phyloP scores from a whole-genome alignment of 805 yeast species.

The Starmerella roubikii region DNA sequence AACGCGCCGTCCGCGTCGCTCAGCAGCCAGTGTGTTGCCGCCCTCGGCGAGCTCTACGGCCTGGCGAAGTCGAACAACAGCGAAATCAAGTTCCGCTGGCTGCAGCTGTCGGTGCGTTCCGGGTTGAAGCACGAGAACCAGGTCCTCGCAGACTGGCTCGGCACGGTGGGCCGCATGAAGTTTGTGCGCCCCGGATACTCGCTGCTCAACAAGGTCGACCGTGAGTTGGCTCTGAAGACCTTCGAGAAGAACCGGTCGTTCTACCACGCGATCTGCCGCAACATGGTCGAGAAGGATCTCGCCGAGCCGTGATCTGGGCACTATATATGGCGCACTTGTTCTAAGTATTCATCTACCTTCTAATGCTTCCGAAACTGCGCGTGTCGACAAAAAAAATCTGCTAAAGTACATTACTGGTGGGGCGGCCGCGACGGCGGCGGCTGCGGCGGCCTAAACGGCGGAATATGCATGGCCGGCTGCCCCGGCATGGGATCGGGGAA shows the following conservation, averaged over 20 bases:
- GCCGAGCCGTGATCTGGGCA: slow-evolving; percentile 29
- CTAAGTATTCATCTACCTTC: no score
- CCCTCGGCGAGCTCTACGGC: slow-evolving; percentile 30
- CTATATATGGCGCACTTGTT: no score
- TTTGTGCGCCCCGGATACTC: slow-evolving; percentile 79
- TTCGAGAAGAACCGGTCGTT: slow-evolving; percentile 43
- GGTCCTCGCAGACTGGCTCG: slow-evolving; percentile 66
- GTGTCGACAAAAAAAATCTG: no score
- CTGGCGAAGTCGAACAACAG: slow-evolving; percentile 52
- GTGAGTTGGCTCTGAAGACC: slow-evolving; percentile 48
- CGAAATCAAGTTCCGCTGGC: slow-evolving; percentile 72
- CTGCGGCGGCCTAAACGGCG: neutral
- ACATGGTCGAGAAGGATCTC: slow-evolving; percentile 73
- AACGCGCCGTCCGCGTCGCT: slow-evolving; percentile 27
- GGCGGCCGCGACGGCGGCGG: neutral
- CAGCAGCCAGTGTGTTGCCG: slow-evolving; percentile 24
- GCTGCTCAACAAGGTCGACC: slow-evolving; percentile 49
- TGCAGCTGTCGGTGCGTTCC: slow-evolving; percentile 48
- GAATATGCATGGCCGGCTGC: no score
- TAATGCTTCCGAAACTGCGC: no score
- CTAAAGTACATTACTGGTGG: no score
- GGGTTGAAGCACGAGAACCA: slow-evolving; percentile 32
- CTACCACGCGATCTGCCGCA: slow-evolving; percentile 77
- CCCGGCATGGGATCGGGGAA: no score
- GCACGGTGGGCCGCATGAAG: slow-evolving; percentile 89